Evolutionary conservation across 1,284 basidiomycete species (phyloP).

Genomic region (Tausonia pullulans): DNA sequence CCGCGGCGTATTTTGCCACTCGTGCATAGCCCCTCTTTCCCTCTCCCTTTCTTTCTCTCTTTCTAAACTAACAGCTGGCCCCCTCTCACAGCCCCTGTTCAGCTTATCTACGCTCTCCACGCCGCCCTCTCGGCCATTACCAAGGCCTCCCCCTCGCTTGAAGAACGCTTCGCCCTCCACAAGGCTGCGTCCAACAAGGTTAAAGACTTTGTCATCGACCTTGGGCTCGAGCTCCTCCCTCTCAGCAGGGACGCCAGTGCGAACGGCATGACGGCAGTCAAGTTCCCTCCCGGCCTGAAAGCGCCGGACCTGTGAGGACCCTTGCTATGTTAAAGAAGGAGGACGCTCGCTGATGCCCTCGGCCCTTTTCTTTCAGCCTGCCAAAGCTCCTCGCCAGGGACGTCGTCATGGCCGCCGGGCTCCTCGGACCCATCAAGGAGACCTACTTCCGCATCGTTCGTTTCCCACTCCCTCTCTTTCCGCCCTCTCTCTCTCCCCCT

Average conservation of each 20-base stretch:
- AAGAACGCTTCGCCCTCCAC: slow-evolving; percentile 72
- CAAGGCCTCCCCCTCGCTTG: slow-evolving; percentile 48
- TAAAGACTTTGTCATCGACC: slow-evolving; percentile 53
- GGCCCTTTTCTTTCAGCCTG: slow-evolving; percentile 13
- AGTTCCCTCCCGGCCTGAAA: slow-evolving; percentile 63
- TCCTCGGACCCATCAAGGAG: slow-evolving; percentile 82
- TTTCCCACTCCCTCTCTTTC: not conserved
- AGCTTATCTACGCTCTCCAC: slow-evolving; percentile 85
- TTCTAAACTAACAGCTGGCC: slow-evolving; percentile 15
- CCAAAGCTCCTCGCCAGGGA: slow-evolving; percentile 49
- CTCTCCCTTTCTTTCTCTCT: slow-evolving; percentile 2
- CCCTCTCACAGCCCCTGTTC: slow-evolving; percentile 52
- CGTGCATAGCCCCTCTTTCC: slow-evolving; percentile 32
- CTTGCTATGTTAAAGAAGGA: not conserved
- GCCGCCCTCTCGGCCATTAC: slow-evolving; percentile 66
- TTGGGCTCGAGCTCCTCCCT: slow-evolving; percentile 66
- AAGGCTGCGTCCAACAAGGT: slow-evolving; percentile 58
- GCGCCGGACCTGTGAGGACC: slow-evolving; percentile 51
- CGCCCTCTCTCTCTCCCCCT: not conserved
- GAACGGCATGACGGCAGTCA: slow-evolving; percentile 76
- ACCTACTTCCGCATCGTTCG: slow-evolving; percentile 31
- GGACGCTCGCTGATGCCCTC: slow-evolving; percentile 21
- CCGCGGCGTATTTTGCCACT: slow-evolving; percentile 82
- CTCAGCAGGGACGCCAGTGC: slow-evolving; percentile 54
- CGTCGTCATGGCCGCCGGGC: slow-evolving; percentile 76